Base-by-base conservation (phyloP, 139 green algal species). In the Pleodorina starrii region DNA sequence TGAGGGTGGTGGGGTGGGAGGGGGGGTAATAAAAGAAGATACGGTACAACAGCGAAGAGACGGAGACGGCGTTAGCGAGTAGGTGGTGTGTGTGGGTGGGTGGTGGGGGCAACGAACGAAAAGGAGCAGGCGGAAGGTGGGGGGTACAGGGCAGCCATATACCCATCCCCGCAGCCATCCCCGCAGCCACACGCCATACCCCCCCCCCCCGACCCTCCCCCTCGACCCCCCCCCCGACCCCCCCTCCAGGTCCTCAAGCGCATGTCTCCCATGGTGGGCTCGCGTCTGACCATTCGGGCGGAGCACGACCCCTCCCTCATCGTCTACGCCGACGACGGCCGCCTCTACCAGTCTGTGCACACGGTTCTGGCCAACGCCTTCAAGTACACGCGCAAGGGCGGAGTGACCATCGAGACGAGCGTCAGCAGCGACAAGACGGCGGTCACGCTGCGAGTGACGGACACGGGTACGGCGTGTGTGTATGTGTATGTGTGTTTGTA, bases 371-470 rank as follows among this genome's bases (percentile, higher is more conserved):
- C 84, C 76, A 93, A 93, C 68, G 91, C 91, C 10, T 91, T 93
- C 87, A 93, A 93, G 87, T 93, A 92, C 87, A 93, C 91, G 5
- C 91, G 91, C 51, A 87, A 89, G 75, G 90, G 90, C 60, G 51
- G 50, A 10, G 90, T 93, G 19, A 86, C 76, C 32, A 81, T 93
- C 14, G 87, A 91, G 27, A 88, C 82, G 16, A 12, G 46, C 21
- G 21, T 23, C 21, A 68, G 1, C 12, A 48, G 40, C 1, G 90
- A 90, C 25, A 43, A 42, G 17, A 43, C 23, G 11, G 46, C 89
- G 42, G 44, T 90, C 25, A 89, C 79, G 12, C 43, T 93, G 35
- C 63, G 60, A 1, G 72, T 90, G 5, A 6, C 36, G 2, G 85
- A 90, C 42, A 84, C 85, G 17, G 85, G 84, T 89, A 21, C n/a